These are phyloP conservation scores for Suillus brevipes DNA, from an alignment of 768 basidiomycete species.

Conservation along the genomic window DNA sequence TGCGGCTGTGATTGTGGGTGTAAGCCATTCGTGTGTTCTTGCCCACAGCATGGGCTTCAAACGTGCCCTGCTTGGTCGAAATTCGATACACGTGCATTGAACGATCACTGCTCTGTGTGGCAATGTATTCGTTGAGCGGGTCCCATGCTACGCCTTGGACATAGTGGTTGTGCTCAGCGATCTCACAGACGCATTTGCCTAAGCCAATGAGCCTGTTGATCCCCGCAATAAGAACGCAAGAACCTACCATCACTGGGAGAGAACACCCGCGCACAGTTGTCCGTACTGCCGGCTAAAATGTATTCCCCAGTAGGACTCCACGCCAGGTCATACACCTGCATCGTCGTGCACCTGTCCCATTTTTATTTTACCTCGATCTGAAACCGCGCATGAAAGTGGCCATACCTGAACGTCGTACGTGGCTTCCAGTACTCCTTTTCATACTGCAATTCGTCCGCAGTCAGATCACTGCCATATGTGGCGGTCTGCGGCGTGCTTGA, in stretches of 20 bases:
- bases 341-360: conserved; percentile 74
- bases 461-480: conserved; percentile 82
- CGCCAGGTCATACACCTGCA: conserved; percentile 97
- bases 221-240: conserved; percentile 1
- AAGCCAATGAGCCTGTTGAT: conserved; percentile 5
- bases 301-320: conserved; percentile 97
- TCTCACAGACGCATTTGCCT: conserved; percentile 88
- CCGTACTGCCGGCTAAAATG: conserved; percentile 94
- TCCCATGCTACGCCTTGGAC: conserved; percentile 99
- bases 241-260: conserved; percentile 66
- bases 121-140: conserved; percentile 94
- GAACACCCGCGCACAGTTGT: conserved; percentile 90
- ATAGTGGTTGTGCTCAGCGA: conserved; percentile 93
- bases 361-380: conserved; percentile 13
- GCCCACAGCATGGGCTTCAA: conserved; percentile 89
- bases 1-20: conserved; percentile 61
- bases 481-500: conserved; percentile 68
- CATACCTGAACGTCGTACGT: conserved; percentile 78
- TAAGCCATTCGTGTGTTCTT: conserved; percentile 77
- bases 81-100: conserved; percentile 95
- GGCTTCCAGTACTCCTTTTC: conserved; percentile 98
- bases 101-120: conserved; percentile 94
- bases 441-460: conserved; percentile 74
- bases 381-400: background rate
- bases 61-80: conserved; percentile 71